Conservation (phyloP, 495 filamentous ascomycete species). For the Hapsidospora chrysogenum region DNA sequence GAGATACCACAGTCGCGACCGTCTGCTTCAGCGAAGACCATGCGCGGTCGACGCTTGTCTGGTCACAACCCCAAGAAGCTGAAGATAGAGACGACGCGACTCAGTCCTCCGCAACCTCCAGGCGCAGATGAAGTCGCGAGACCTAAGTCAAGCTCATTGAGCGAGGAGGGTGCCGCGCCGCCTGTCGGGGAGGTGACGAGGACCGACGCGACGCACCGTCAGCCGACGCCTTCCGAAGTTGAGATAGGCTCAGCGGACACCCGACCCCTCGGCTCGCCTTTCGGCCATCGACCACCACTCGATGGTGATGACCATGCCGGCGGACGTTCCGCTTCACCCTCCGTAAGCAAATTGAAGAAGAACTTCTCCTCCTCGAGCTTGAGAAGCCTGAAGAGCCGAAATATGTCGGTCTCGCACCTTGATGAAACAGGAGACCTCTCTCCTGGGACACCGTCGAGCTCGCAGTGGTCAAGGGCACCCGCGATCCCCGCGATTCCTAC, state of each 20-base stretch:
- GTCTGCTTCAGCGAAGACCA: slow-evolving; percentile 34
- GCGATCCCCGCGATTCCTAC: slow-evolving; percentile 49
- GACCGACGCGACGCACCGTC: background rate
- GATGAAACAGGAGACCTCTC: slow-evolving; percentile 51
- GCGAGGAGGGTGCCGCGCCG: too few species aligned
- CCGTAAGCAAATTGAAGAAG: slow-evolving; percentile 38
- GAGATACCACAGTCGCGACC: slow-evolving; percentile 17
- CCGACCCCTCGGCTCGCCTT: background rate
- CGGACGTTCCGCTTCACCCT: background rate
- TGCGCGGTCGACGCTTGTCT: slow-evolving; percentile 68
- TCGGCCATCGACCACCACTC: background rate
- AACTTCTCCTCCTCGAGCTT: slow-evolving; percentile 66
- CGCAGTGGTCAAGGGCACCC: slow-evolving; percentile 39
- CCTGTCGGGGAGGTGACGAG: too few species aligned
- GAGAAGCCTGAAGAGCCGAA: slow-evolving; percentile 51
- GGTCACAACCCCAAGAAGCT: slow-evolving; percentile 62
- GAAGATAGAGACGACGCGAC: slow-evolving; percentile 69
- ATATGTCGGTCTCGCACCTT: slow-evolving; percentile 56
- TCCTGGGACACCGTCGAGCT: slow-evolving; percentile 56
- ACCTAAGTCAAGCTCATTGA: too few species aligned
- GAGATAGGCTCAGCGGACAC: background rate
- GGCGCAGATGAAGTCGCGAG: background rate
- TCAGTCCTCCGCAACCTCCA: slow-evolving; percentile 13
- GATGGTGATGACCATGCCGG: background rate
- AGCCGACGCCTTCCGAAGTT: background rate